Percentiles rank a stretch among this genome's conserved stretches.
Evolutionary conservation across 306 rosid genomes (phyloP).

Genomic region (Lathyrus tuberosus): DNA sequence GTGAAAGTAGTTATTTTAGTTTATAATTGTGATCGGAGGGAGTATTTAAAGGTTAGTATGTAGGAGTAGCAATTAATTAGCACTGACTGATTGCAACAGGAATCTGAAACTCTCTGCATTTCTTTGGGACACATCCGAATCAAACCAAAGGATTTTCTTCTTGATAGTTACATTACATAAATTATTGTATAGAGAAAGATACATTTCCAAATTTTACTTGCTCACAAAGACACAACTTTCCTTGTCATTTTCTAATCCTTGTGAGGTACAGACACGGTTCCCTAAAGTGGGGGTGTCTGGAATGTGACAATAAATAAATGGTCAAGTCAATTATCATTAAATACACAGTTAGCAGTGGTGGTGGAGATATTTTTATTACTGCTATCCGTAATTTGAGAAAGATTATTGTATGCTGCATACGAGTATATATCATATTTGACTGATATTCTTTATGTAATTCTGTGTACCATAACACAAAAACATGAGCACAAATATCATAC

Average conservation of each 20-base stretch:
- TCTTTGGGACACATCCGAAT: not conserved
- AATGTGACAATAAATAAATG: not conserved
- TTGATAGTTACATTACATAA: not conserved
- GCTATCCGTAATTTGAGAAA: not conserved
- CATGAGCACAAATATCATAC: not conserved
- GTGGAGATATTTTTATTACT: not conserved
- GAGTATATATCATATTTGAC: not conserved
- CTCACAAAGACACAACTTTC: not conserved
- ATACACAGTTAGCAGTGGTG: not conserved
- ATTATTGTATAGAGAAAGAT: not conserved
- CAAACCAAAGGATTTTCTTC: not conserved
- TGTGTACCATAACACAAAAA: not conserved
- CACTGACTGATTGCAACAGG: not conserved
- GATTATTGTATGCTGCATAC: not conserved
- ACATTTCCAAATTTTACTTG: conserved; percentile 5
- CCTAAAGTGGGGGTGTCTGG: not conserved
- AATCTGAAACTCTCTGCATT: not conserved
- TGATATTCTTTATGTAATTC: not conserved
- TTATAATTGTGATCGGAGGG: too few species aligned
- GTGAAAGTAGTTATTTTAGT: too few species aligned
- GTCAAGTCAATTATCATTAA: not conserved
- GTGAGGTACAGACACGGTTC: not conserved
- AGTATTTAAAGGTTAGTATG: not conserved
- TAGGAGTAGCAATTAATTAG: not conserved
- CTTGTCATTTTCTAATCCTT: not conserved